Evolutionary conservation across 768 basidiomycete species (phyloP), one percentile per base, ranked within the genome.

Genomic region (Hericium rajendrae): DNA sequence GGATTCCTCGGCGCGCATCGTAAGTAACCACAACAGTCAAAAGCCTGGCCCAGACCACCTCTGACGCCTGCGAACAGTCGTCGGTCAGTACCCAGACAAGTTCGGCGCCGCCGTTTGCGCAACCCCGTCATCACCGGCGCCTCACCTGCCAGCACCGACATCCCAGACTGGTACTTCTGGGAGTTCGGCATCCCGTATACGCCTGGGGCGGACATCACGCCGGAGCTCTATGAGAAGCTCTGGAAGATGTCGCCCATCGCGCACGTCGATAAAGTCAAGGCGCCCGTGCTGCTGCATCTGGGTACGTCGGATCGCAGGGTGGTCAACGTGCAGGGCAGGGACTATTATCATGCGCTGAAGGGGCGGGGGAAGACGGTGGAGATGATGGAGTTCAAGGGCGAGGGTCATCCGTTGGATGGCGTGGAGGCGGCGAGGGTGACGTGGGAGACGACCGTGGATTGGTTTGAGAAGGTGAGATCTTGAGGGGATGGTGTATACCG

Each of bases 131-230:
- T 64, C 52, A 57, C 66, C n/a, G 43, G 43, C 24, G 57, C 69
- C 13, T 69, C 67, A 43, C 62, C 62, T 1, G 32, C 57, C 4
- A 60, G 59, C 37, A 68, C 66, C 5, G 72, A 73, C 57, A 73
- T 73, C 48, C 72, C 71, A 2, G 71, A 73, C 41, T 72, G 72
- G 72, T 70, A 61, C 18, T 66, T 62, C 58, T 49, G 22, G 46
- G 71, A 73, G 53, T 64, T 67, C 32, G 64, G 57, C 8, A 28
- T 65, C 24, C 52, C 59, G 6, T 54, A 55, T 1, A 51, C 58
- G 15, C 48, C 41, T 8, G 57, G 54, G 37, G 50, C 32, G 9
- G 57, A 62, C 54, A 46, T 61, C 54, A 49, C 62, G 8, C 62
- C 62, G 0, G 57, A 26, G 13, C 58, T 71, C 5, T 66, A 70